phyloP scores from a whole-genome alignment of 176 grass and related monocot species.

The Lolium multiflorum region DNA sequence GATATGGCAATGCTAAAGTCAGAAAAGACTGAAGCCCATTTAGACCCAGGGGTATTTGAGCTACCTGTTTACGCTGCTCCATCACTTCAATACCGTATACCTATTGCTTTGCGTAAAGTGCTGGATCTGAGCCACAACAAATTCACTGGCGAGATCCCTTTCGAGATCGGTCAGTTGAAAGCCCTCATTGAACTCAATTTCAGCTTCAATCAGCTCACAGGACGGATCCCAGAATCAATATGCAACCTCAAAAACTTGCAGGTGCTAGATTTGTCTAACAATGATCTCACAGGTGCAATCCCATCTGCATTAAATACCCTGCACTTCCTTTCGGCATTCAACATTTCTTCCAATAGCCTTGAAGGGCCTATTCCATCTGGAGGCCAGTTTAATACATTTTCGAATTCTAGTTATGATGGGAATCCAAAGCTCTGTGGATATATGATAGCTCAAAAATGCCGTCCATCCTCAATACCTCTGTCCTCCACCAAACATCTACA shows the following conservation, averaged over 20 bases:
- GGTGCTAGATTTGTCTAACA: constrained; percentile 3
- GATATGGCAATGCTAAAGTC: constrained; percentile 21
- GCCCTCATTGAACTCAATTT: background rate
- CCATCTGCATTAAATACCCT: background rate
- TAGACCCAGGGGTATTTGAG: background rate
- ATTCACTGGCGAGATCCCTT: background rate
- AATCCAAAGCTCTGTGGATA: constrained; percentile 33
- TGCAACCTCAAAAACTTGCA: constrained; percentile 35
- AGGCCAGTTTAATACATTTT: constrained; percentile 35
- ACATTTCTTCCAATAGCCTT: constrained; percentile 30
- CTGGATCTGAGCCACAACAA: constrained; percentile 1
- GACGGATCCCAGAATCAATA: constrained; percentile 22
- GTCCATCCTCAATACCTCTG: background rate
- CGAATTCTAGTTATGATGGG: background rate
- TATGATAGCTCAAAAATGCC: background rate
- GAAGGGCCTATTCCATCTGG: constrained; percentile 38
- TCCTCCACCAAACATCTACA: constrained; percentile 4
- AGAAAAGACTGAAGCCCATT: background rate
- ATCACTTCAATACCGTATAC: background rate
- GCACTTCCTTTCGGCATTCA: background rate
- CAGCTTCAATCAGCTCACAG: constrained; percentile 20
- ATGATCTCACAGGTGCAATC: constrained; percentile 23
- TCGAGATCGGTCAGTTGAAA: constrained; percentile 6
- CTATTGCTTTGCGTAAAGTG: background rate
- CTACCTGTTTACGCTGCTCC: background rate